Percentiles rank a stretch among this genome's conserved stretches.
phyloP scores from a whole-genome alignment of 768 basidiomycete genomes.

The Collybia sp. region DNA sequence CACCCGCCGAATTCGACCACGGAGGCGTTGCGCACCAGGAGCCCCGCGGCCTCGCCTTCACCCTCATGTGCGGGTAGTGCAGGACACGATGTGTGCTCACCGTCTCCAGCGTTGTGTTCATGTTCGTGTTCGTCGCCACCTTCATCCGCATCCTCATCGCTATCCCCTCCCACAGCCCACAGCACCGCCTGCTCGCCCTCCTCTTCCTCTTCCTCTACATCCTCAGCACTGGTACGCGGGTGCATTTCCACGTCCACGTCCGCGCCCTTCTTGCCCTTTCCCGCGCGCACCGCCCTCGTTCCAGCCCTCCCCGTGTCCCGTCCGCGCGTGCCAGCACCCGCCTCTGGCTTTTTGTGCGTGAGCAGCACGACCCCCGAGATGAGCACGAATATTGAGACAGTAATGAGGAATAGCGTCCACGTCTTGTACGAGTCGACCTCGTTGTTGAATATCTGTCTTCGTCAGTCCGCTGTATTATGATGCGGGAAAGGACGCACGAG shows the following conservation, averaged over 20 bases:
- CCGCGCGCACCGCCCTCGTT: slow-evolving; percentile 25
- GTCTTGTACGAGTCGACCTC: slow-evolving; percentile 81
- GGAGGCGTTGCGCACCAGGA: too few relatives aligned
- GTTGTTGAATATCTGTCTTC: slow-evolving; percentile 66
- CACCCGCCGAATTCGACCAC: neutral
- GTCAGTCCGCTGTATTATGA: neutral
- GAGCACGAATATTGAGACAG: slow-evolving; percentile 80
- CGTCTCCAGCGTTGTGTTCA: slow-evolving; percentile 20
- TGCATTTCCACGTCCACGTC: slow-evolving; percentile 4
- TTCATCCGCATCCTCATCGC: slow-evolving; percentile 50
- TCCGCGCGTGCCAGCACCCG: slow-evolving; percentile 10
- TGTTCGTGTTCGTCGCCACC: slow-evolving; percentile 37
- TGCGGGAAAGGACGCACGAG: slow-evolving; percentile 15
- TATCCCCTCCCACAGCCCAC: slow-evolving; percentile 74
- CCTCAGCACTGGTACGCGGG: slow-evolving; percentile 7
- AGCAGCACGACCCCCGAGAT: slow-evolving; percentile 91
- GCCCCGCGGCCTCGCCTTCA: too few relatives aligned
- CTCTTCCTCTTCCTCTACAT: slow-evolving; percentile 15
- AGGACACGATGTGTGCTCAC: too few relatives aligned
- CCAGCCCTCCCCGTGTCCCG: slow-evolving; percentile 20
- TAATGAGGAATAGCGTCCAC: slow-evolving; percentile 88
- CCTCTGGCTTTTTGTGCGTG: slow-evolving; percentile 87
- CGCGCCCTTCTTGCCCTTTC: slow-evolving; percentile 12
- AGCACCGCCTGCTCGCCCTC: slow-evolving; percentile 38
- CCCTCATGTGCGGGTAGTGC: too few relatives aligned